Base-by-base conservation (phyloP, 2,329 filamentous ascomycete genomes). In the Neonectria magnoliae region DNA sequence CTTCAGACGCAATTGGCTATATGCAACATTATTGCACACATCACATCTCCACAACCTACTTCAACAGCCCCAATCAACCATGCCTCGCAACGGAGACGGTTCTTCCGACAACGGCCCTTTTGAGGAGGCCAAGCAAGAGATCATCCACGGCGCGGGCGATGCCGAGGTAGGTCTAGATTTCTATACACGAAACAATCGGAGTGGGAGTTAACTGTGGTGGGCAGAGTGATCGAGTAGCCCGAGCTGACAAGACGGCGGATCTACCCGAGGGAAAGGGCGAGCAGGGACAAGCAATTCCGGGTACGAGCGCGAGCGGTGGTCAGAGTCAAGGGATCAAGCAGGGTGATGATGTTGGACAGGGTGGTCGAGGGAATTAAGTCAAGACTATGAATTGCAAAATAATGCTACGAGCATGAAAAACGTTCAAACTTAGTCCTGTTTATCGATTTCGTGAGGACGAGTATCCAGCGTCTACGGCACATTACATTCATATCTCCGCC, bases 31-130 rank as follows among this genome's bases (percentile, higher is more conserved):
- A 31, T n/a, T 18, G 8, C 27, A 20, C 52, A 36, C 25, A 25
- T 2, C 20, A 36, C 25, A 25, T 2, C 16, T 57, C 42, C 58
- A n/a, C 48, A 36, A 56, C 14, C 27, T 47, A 62, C 22, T 22
- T 31, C 48, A 57, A 45, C 45, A 52, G 9, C 42, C 22, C 53
- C 57, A 44, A 27, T 57, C 74, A 82, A 82, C 60, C 63, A 86
- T 85, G 84, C 83, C 84, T 81, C 81, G 83, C 73, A 76, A 82
- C 65, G 83, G 83, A 82, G 81, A 82, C 71, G 82, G 82, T 57
- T 79, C 78, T 67, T 78, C 80, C 61, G 77, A 86, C 76, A 85
- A 85, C 75, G 81, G 81, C 63, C 79, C 78, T 60, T 75, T 80
- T 64, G 71, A 82, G 36, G 80, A 81, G 60, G 71, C 75, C 10